phyloP scores from a whole-genome alignment of 176 grass and related monocot genomes.

The Pontederia crassipes region DNA sequence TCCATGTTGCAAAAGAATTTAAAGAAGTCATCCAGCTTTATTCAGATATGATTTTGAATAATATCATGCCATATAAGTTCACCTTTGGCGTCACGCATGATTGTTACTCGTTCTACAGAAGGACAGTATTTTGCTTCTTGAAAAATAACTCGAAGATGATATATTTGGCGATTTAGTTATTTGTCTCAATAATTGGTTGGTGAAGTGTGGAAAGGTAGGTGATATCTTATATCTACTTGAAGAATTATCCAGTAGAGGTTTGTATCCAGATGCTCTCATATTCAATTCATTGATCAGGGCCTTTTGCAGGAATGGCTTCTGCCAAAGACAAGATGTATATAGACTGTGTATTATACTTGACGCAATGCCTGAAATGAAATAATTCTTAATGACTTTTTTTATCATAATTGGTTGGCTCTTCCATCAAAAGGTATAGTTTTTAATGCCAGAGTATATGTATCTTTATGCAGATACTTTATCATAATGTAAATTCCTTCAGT shows the following conservation, averaged over 20 bases:
- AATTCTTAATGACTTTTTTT: too few relatives aligned
- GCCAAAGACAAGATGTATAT: too few relatives aligned
- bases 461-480: too few relatives aligned
- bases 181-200: slow-evolving; percentile 43
- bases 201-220: slow-evolving; percentile 27
- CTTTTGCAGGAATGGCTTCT: slow-evolving; percentile 38
- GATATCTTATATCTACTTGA: slow-evolving; percentile 28
- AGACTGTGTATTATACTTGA: too few relatives aligned
- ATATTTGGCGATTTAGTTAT: slow-evolving; percentile 36
- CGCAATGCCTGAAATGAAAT: too few relatives aligned
- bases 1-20: slow-evolving; percentile 29
- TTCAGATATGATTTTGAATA: slow-evolving; percentile 26
- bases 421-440: too few relatives aligned
- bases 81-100: slow-evolving; percentile 37
- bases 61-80: slow-evolving; percentile 43
- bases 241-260: slow-evolving; percentile 26
- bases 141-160: slow-evolving; percentile 2
- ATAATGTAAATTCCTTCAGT: too few relatives aligned
- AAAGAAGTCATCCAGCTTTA: slow-evolving; percentile 22
- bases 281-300: slow-evolving; percentile 30
- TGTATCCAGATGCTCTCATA: slow-evolving; percentile 27
- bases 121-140: slow-evolving; percentile 25
- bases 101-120: slow-evolving; percentile 46
- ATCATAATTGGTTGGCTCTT: too few relatives aligned
- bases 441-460: too few relatives aligned